Evolutionary conservation across 2,329 filamentous ascomycete genomes (phyloP).

Genomic region (Sporothrix dimorphospora): DNA sequence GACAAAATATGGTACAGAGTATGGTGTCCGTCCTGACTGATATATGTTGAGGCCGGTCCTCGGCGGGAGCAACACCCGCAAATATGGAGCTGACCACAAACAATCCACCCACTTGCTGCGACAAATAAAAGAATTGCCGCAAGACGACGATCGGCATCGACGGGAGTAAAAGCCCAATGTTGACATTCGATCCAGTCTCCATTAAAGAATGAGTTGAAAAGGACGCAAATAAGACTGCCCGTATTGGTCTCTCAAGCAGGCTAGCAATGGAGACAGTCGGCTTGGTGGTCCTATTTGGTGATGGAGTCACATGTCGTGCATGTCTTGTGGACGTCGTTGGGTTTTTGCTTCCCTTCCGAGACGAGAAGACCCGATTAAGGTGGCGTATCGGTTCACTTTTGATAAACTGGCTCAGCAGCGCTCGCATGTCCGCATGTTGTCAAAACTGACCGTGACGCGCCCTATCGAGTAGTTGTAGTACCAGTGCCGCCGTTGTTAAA

Average conservation of each 20-base stretch:
- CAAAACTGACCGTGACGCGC: neutral
- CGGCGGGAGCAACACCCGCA: neutral
- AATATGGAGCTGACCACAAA: neutral
- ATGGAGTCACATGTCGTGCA: neutral
- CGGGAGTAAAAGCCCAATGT: neutral
- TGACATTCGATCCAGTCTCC: neutral
- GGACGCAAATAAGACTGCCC: neutral
- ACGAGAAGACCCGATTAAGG: neutral
- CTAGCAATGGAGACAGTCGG: neutral
- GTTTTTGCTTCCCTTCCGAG: neutral
- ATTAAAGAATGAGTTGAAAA: neutral
- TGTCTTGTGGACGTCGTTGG: neutral
- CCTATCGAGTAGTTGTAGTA: slow-evolving; percentile 6
- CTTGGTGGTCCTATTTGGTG: neutral
- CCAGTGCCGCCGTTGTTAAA: slow-evolving; percentile 39
- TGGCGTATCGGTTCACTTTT: neutral
- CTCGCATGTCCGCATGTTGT: neutral
- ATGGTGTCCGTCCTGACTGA: neutral
- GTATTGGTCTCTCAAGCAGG: neutral
- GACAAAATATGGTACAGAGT: neutral
- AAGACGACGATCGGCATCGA: neutral
- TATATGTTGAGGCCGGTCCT: neutral
- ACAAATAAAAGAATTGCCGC: slow-evolving; percentile 27
- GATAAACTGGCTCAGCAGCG: neutral
- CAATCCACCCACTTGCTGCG: slow-evolving; percentile 15